phyloP scores from a whole-genome alignment of 1,284 basidiomycete genomes.

The Stereum hirsutum region DNA sequence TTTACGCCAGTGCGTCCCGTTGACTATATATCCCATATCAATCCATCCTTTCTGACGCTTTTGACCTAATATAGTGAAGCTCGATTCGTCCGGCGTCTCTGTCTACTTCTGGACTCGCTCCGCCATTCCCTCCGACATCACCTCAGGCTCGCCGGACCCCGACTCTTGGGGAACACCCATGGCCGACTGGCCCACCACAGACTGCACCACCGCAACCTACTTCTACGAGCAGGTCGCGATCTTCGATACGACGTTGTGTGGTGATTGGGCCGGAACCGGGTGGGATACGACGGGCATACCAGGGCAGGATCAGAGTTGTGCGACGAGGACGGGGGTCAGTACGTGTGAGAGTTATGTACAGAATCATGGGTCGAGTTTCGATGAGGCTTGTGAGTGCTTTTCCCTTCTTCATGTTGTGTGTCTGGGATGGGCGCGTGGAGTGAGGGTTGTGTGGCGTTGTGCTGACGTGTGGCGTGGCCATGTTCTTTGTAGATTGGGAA shows the following conservation, averaged over 20 bases:
- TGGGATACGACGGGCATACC: conserved; percentile 66
- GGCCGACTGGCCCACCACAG: conserved; percentile 63
- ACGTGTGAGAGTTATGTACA: conserved; percentile 73
- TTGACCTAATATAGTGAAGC: conserved; percentile 43
- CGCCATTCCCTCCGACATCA: conserved; percentile 69
- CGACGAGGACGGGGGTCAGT: conserved; percentile 68
- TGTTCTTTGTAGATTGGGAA: conserved; percentile 56
- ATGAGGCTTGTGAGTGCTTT: conserved; percentile 63
- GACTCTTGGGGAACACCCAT: conserved; percentile 66
- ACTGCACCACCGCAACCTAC: conserved; percentile 67
- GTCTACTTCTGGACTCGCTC: conserved; percentile 75
- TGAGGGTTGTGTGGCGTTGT: not conserved
- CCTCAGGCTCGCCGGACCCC: conserved; percentile 56
- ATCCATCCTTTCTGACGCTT: not conserved
- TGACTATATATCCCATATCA: not conserved
- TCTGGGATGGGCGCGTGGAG: no score
- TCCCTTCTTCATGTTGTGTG: no score
- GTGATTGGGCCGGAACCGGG: conserved; percentile 80
- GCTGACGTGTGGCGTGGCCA: conserved; percentile 8
- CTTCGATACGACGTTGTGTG: conserved; percentile 79
- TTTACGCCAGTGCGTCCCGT: conserved; percentile 62
- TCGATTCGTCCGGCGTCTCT: conserved; percentile 66
- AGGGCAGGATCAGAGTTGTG: conserved; percentile 77
- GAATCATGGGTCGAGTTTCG: conserved; percentile 60
- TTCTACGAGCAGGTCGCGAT: conserved; percentile 72